Conservation (phyloP, 352 stramenopile species). For the Thalassiosira mediterranea region DNA sequence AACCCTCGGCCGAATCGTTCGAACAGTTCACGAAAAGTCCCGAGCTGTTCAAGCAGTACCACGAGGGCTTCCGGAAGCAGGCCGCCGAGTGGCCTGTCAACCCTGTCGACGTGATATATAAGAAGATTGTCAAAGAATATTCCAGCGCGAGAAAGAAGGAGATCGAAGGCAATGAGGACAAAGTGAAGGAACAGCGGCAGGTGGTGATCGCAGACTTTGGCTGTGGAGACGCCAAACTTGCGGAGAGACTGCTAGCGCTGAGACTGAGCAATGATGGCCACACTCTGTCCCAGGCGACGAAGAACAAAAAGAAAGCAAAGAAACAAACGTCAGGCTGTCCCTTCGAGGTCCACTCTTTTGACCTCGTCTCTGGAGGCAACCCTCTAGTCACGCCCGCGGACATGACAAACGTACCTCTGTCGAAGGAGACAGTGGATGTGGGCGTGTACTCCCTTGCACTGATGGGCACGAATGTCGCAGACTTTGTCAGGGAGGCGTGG, state of each 20-base stretch:
- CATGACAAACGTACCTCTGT: slow-evolving; percentile 94
- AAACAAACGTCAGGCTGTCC: slow-evolving; percentile 23
- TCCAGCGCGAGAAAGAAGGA: slow-evolving; percentile 30
- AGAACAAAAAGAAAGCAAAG: slow-evolving; percentile 22
- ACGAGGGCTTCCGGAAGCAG: slow-evolving; percentile 97
- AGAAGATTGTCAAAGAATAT: slow-evolving; percentile 89
- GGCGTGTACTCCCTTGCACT: slow-evolving; percentile 97
- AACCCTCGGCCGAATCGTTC: slow-evolving; percentile 89
- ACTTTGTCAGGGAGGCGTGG: slow-evolving; percentile 96
- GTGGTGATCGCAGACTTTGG: slow-evolving; percentile 96
- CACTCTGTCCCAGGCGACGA: slow-evolving; percentile 7
- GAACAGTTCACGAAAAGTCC: slow-evolving; percentile 92
- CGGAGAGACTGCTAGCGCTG: slow-evolving; percentile 66
- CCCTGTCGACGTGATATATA: slow-evolving; percentile 95
- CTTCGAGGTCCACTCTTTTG: slow-evolving; percentile 94
- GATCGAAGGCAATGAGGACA: slow-evolving; percentile 27
- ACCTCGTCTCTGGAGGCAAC: slow-evolving; percentile 93
- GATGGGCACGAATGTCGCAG: slow-evolving; percentile 96
- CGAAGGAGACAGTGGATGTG: slow-evolving; percentile 90
- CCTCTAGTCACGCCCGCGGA: slow-evolving; percentile 94
- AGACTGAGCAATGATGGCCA: slow-evolving; percentile 28
- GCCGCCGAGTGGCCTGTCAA: slow-evolving; percentile 96
- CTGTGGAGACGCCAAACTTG: slow-evolving; percentile 95
- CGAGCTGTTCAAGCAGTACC: slow-evolving; percentile 96
- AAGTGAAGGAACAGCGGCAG: slow-evolving; percentile 40